Conservation (phyloP, 163 green algal genomes). For the Picocystis sp. region DNA sequence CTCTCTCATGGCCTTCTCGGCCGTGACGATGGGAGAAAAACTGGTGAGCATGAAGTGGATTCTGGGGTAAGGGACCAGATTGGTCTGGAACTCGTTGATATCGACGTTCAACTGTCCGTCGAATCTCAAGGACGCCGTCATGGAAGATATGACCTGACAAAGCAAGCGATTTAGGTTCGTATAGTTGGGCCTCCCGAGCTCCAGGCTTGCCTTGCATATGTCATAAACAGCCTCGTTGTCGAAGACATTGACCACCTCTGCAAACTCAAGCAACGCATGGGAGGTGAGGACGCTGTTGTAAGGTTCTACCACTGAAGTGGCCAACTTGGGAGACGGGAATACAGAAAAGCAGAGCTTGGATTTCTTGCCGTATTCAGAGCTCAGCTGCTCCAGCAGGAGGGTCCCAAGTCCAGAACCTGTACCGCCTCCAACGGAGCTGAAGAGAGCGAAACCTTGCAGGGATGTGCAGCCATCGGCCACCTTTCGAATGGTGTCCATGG, state of each 20-base stretch:
- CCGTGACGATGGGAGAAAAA: neutral
- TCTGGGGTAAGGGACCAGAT: constrained; percentile 7
- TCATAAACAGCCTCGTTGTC: constrained; percentile 8
- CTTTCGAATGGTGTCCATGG: constrained; percentile 8
- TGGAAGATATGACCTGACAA: constrained; percentile 5
- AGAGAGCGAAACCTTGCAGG: constrained; percentile 5
- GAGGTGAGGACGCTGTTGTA: constrained; percentile 6
- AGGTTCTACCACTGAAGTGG: constrained; percentile 5
- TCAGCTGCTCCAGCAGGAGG: constrained; percentile 4
- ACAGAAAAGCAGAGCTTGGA: constrained; percentile 8
- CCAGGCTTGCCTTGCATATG: constrained; percentile 3
- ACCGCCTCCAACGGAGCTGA: neutral
- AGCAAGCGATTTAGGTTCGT: constrained; percentile 8
- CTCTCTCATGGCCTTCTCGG: constrained; percentile 6
- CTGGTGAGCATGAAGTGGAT: constrained; percentile 8
- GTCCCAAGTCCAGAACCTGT: constrained; percentile 4
- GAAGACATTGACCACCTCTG: constrained; percentile 4
- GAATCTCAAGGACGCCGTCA: constrained; percentile 6
- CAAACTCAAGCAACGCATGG: constrained; percentile 1
- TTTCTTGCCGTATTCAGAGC: constrained; percentile 7
- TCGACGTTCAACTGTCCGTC: constrained; percentile 6
- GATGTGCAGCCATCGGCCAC: constrained; percentile 2
- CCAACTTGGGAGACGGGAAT: constrained; percentile 4
- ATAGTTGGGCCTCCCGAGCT: constrained; percentile 5
- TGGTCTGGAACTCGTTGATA: constrained; percentile 9